Evolutionary conservation across 1,284 basidiomycete species (phyloP).

Genomic region (Fomitopsis pinicola): DNA sequence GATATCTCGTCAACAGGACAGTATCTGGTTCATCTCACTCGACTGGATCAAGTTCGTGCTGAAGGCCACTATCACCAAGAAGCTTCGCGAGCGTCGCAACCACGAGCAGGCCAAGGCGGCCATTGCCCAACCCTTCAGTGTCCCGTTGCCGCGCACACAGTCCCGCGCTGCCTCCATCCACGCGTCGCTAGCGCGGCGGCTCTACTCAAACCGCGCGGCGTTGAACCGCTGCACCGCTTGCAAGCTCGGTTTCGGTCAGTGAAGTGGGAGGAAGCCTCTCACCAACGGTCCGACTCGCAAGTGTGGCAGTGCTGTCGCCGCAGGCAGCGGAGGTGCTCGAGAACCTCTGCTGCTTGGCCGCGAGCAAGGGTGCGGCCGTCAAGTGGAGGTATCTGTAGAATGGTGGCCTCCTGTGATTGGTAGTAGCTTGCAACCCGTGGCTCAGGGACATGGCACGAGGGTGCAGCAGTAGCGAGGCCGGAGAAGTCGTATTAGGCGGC

Average conservation of each 20-base stretch:
- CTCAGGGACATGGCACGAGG: no score
- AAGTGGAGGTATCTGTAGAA: no score
- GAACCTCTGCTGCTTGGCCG: no score
- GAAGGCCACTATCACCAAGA: conserved; percentile 89
- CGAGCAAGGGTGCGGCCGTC: no score
- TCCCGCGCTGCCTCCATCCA: conserved; percentile 89
- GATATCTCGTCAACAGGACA: conserved; percentile 51
- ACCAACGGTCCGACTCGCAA: conserved; percentile 83
- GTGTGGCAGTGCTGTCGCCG: no score
- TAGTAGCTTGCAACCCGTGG: no score
- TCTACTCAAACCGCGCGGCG: conserved; percentile 88
- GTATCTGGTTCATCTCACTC: conserved; percentile 92
- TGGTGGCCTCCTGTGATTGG: no score
- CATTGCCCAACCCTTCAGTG: conserved; percentile 36
- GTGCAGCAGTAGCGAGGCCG: no score
- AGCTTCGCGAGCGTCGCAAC: conserved; percentile 69
- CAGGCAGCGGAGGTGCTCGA: no score
- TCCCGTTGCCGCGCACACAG: conserved; percentile 82
- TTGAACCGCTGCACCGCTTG: conserved; percentile 85
- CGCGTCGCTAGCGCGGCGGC: no score
- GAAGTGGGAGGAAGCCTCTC: conserved; percentile 79
- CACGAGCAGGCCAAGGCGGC: conserved; percentile 31
- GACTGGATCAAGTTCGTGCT: conserved; percentile 96
- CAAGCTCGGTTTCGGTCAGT: conserved; percentile 83
- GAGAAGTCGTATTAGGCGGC: no score